These are phyloP conservation scores for Boletus eberwhitei DNA, from an alignment of 768 basidiomycete species.

Conservation along the genomic window DNA sequence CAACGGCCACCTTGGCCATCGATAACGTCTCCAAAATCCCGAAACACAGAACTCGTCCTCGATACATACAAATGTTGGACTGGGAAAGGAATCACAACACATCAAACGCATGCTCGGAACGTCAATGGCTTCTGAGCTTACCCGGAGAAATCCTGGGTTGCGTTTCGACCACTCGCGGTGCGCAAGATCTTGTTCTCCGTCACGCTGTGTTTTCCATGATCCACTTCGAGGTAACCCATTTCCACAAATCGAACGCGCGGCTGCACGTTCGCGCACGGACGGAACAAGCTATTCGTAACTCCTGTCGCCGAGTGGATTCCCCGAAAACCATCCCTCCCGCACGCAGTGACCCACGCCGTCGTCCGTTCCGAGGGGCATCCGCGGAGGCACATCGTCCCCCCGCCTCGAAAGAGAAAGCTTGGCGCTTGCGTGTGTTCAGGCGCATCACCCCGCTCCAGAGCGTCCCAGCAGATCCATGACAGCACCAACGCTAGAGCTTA, in stretches of 20 bases:
- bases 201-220: not conserved
- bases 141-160: not conserved
- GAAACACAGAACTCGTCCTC: not conserved
- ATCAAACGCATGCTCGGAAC: not conserved
- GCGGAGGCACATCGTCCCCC: not conserved
- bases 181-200: not conserved
- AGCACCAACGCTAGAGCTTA: conserved; percentile 93
- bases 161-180: not conserved
- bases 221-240: not conserved
- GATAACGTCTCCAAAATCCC: not conserved
- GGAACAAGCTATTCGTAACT: not conserved
- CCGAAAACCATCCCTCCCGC: not conserved
- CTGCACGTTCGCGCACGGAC: not conserved
- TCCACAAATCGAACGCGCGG: not conserved
- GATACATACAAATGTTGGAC: not conserved
- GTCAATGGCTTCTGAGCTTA: not conserved
- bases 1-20: not conserved
- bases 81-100: not conserved
- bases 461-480: conserved; percentile 90
- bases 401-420: not conserved
- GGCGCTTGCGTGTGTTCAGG: not conserved
- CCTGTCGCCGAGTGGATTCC: conserved; percentile 1
- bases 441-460: not conserved
- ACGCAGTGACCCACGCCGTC: not conserved
- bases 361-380: conserved; percentile 5